Evolutionary conservation across 805 yeast genomes (phyloP).

Genomic region (Komagataella pseudopastoris): DNA sequence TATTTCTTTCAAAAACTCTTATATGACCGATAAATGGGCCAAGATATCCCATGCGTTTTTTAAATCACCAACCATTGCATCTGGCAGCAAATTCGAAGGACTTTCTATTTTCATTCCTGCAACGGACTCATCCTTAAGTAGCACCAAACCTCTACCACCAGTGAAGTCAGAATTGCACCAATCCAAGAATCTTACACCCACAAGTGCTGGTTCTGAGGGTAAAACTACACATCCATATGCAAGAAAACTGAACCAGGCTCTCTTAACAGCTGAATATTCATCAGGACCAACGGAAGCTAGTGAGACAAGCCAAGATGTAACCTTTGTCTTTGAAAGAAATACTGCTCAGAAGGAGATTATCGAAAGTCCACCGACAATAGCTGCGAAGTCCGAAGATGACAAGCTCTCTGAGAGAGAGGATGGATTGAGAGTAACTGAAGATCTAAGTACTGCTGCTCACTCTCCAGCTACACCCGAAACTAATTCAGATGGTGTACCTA

Average conservation of each 20-base stretch:
- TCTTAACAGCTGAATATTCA: neutral
- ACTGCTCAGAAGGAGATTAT: neutral
- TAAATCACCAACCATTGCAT: slow-evolving; percentile 8
- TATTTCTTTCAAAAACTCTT: neutral
- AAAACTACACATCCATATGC: neutral
- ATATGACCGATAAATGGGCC: neutral
- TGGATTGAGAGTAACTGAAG: neutral
- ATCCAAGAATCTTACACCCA: neutral
- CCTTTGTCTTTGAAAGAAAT: neutral
- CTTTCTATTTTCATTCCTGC: neutral
- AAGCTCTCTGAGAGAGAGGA: neutral
- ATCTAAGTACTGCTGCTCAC: neutral
- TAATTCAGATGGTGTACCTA: neutral
- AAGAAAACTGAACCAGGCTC: neutral
- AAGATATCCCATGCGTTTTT: slow-evolving; percentile 7
- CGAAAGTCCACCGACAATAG: neutral
- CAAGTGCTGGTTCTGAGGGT: neutral
- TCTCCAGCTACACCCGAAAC: neutral
- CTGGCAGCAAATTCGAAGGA: neutral
- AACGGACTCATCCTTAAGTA: neutral
- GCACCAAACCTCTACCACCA: neutral
- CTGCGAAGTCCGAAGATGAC: neutral
- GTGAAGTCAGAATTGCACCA: neutral
- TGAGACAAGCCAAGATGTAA: neutral
- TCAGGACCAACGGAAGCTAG: neutral